Conservation (phyloP, 139 green algal species). For the Nannochloris sp. region DNA sequence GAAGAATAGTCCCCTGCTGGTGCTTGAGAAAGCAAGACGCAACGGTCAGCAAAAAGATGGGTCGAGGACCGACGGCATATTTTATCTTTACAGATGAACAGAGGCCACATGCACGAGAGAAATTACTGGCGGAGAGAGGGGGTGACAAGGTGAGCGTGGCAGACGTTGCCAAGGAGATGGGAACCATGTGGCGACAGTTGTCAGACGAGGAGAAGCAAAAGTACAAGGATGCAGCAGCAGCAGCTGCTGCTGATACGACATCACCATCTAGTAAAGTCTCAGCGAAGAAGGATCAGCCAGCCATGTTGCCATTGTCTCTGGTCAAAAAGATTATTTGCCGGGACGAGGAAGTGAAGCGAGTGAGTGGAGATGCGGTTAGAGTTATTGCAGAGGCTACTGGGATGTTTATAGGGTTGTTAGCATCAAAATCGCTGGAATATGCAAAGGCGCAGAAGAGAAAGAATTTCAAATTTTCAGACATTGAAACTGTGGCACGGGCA, state of each 20-base stretch:
- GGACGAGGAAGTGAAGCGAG: constrained; percentile 43
- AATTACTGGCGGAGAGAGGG: constrained; percentile 26
- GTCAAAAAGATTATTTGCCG: constrained; percentile 45
- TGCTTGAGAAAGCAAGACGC: no score
- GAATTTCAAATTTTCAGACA: constrained; percentile 30
- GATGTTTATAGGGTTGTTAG: constrained; percentile 42
- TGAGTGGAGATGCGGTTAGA: constrained; percentile 36
- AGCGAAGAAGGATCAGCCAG: constrained; percentile 1
- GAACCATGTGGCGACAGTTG: constrained; percentile 42
- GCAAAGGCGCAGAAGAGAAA: constrained; percentile 29
- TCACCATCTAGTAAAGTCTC: no score
- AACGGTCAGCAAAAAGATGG: constrained; percentile 1
- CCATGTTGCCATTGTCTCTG: constrained; percentile 33
- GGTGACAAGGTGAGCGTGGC: constrained; percentile 29
- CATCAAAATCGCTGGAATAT: constrained; percentile 13
- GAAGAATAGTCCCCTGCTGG: no score
- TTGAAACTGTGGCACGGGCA: constrained; percentile 8
- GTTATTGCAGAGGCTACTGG: constrained; percentile 32
- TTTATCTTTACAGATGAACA: constrained; percentile 43
- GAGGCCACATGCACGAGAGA: constrained; percentile 14
- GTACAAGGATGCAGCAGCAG: constrained; percentile 33
- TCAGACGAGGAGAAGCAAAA: constrained; percentile 43
- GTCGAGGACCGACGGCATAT: constrained; percentile 26
- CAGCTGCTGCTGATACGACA: no score
- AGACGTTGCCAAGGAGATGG: constrained; percentile 49